Percentiles rank a stretch among this genome's conserved stretches.
Conservation (phyloP, 2,329 filamentous ascomycete genomes). For the Ophiostoma australiae region DNA sequence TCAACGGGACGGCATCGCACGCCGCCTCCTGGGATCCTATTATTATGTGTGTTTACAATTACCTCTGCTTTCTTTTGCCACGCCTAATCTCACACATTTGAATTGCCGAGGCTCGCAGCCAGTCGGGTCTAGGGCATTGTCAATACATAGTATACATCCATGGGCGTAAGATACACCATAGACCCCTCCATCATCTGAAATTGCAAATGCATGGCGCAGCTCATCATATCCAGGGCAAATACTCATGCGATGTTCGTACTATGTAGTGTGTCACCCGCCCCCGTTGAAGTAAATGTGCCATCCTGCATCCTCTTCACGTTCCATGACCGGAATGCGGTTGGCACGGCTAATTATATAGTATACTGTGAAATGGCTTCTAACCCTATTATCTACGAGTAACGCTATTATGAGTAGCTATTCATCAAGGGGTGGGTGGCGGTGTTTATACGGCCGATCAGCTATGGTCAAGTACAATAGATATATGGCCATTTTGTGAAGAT, state of each 20-base stretch:
- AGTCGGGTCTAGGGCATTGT: not conserved
- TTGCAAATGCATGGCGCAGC: not conserved
- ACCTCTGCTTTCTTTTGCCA: conserved; percentile 4
- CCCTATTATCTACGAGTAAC: not conserved
- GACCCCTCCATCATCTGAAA: not conserved
- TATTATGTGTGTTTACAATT: not conserved
- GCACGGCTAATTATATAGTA: not conserved
- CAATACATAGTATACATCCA: not conserved
- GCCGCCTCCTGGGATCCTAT: not conserved
- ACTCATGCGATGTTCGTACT: not conserved
- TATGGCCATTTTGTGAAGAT: no score
- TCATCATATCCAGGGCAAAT: not conserved
- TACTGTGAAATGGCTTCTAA: not conserved
- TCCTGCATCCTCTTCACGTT: not conserved
- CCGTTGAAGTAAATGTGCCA: not conserved
- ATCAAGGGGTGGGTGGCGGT: no score
- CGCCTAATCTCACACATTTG: not conserved
- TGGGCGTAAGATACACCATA: not conserved
- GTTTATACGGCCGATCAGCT: no score
- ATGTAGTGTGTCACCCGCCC: not conserved
- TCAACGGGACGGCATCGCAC: conserved; percentile 9
- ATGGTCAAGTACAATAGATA: no score
- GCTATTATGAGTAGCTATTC: not conserved
- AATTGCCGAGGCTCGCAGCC: not conserved
- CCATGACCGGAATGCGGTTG: not conserved